Evolutionary conservation across 139 green algal species (phyloP), one percentile per base, ranked within the genome.

Genomic region (Chlamydomonas eustigma): DNA sequence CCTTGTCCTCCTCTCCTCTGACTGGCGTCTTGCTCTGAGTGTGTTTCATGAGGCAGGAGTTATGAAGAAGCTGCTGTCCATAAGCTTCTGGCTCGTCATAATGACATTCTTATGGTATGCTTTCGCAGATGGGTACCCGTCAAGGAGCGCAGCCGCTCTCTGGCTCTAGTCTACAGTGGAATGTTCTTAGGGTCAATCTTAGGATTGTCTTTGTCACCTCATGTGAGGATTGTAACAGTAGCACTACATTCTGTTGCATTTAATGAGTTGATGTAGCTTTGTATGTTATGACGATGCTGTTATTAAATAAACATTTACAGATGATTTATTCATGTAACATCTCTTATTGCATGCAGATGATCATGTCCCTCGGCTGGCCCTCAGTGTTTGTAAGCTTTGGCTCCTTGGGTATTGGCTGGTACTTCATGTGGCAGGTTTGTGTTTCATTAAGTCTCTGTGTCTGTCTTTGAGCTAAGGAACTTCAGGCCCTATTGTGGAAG

Each of bases 181-280:
- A 98, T 99, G 93, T 98, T 97, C 80, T 81, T 92, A 0, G 95
- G 95, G 38, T 94, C 85, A 69, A 93, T 97, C n/a, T 8, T 92
- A 31, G 93, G 95, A 0, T 86, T 99, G 50, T 72, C 52, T 1
- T 12, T 66, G 1, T 81, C 76, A 22, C 76, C 76, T 12, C 50
- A 72, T 28, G 50, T 70, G 31, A 30, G 12, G 18, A 58, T 12
- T 58, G 70, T 12, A 2, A 51, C n/a, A n/a, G n/a, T n/a, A n/a
- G n/a, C n/a, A n/a, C n/a, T n/a, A n/a, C n/a, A n/a, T n/a, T n/a
- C n/a, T n/a, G n/a, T n/a, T n/a, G n/a, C n/a, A n/a, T n/a, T n/a
- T n/a, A n/a, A n/a, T n/a, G n/a, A n/a, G n/a, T n/a, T n/a, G n/a
- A n/a, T n/a, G n/a, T n/a, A n/a, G n/a, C n/a, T n/a, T n/a, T n/a